Base-by-base conservation (phyloP, 352 stramenopile genomes). In the Globisporangium mamillatum region DNA sequence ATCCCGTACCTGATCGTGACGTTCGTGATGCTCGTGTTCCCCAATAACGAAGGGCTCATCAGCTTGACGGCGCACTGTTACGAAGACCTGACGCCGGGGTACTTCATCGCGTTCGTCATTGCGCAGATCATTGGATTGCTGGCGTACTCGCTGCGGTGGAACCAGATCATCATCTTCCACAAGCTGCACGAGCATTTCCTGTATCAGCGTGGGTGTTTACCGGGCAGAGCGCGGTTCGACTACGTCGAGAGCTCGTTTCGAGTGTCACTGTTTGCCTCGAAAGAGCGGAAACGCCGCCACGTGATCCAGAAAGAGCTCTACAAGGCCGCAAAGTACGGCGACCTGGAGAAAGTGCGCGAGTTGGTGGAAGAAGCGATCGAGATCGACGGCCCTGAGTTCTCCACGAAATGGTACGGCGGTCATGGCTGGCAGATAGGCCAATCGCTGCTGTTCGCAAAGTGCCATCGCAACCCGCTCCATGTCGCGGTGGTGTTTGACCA, bases 121-220 rank as follows among this genome's bases (percentile, higher is more conserved):
- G 75, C 87, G 9, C 66, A 89, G 50, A 44, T 77, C 24, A 63
- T 93, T n/a, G 81, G 80, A 2, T 63, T 90, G 12, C 58, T 83
- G 24, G 76, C 80, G 3, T 94, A 91, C 60, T 59, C 80, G 20
- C 72, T 92, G 22, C 79, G 87, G 1, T 94, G 84, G 84, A 79
- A 88, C 38, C 87, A 94, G 64, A 91, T 94, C 64, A 72, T 89
- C 24, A 72, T 94, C 29, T 94, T 94, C 64, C 86, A 94, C 48
- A 75, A 80, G 44, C 70, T 94, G 70, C 87, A 92, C 63, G 83
- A 91, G 56, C 84, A 93, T 41, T 88, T 92, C 59, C 72, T 93
- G 20, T 92, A 82, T 55, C 87, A 94, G 66, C 74, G 80, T 5
- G 84, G 84, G 34, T 88, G 78, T 63, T 66, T 88, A 0, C 82